Base-by-base conservation (phyloP, 352 stramenopile genomes). In the Heterotrichella gracilis region DNA sequence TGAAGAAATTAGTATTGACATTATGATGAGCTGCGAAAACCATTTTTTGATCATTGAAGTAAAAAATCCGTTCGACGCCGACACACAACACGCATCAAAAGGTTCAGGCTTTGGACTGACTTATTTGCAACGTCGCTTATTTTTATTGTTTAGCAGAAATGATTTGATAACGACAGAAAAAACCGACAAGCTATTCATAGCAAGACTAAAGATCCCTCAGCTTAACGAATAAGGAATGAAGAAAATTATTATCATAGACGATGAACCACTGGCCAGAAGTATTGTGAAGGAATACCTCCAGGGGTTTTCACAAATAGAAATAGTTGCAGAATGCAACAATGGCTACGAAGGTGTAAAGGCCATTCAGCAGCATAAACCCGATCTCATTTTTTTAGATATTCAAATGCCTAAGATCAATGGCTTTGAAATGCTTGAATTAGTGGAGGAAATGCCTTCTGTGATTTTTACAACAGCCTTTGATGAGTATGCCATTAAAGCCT, bases 381-480 rank as follows among this genome's bases (percentile, higher is more conserved):
- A 53, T n/a, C 32, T 53, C 9, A 53, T 53, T 53, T 53, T 53
- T 53, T n/a, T 53, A 9, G 32, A 53, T 53, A 53, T 53, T 53
- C 32, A 53, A n/a, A 53, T 53, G 32, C 32, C 32, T n/a, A 53
- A 53, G 32, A 53, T 53, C 32, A 53, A 53, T n/a, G 32, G 32
- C 32, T 53, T 53, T 53, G 32, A 53, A 53, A 53, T 53, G 32
- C 32, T 53, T 53, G 32, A 53, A 53, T 53, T 53, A n/a, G 9
- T 53, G n/a, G 32, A 53, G 9, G n/a, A 9, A 9, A 53, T n/a
- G n/a, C 32, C 32, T 9, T 9, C 32, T 9, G 32, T 53, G 9
- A 53, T 53, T 53, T 53, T 53, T 53, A n/a, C 32, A 9, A 53
- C 32, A 9, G 32, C 32, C n/a, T 53, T 53, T 53, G 32, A 53